These are phyloP conservation scores for Solanum pennellii DNA, from an alignment of 257 asterid genomes.

Conservation along the genomic window DNA sequence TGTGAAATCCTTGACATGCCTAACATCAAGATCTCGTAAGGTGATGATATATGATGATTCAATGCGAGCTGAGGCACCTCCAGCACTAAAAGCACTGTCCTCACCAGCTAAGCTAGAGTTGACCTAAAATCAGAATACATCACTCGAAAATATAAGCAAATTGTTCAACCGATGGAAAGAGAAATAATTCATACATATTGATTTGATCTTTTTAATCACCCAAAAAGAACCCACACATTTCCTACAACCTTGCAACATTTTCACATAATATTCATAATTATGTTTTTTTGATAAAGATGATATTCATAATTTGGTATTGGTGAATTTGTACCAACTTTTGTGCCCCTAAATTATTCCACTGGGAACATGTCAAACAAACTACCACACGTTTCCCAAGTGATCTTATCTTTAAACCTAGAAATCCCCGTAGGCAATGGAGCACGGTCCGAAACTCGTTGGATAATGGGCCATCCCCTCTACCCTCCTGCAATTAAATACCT, in stretches of 20 bases:
- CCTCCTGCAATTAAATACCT: not conserved
- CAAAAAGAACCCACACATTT: not conserved
- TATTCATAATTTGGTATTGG: not conserved
- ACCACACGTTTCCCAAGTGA: not conserved
- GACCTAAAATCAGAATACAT: constrained; percentile 47
- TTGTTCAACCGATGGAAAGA: not conserved
- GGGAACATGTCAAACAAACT: not conserved
- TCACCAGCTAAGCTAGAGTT: constrained; percentile 79
- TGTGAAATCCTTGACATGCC: constrained; percentile 79
- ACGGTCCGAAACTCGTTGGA: not conserved
- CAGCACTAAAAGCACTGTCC: constrained; percentile 48
- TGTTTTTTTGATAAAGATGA: not conserved
- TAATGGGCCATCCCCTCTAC: not conserved
- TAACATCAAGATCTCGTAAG: constrained; percentile 85
- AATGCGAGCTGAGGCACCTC: constrained; percentile 67
- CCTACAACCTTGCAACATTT: not conserved
- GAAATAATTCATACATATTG: constrained; percentile 3
- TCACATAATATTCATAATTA: not conserved
- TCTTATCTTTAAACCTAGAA: not conserved
- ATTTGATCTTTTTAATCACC: not conserved
- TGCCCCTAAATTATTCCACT: not conserved
- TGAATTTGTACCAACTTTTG: not conserved
- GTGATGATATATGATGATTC: constrained; percentile 77
- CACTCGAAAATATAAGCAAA: not conserved
- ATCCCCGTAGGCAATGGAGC: not conserved